Percentiles rank a stretch among this genome's conserved stretches.
Evolutionary conservation across 305 asterid species (phyloP).

Genomic region (Solanum chacoense): DNA sequence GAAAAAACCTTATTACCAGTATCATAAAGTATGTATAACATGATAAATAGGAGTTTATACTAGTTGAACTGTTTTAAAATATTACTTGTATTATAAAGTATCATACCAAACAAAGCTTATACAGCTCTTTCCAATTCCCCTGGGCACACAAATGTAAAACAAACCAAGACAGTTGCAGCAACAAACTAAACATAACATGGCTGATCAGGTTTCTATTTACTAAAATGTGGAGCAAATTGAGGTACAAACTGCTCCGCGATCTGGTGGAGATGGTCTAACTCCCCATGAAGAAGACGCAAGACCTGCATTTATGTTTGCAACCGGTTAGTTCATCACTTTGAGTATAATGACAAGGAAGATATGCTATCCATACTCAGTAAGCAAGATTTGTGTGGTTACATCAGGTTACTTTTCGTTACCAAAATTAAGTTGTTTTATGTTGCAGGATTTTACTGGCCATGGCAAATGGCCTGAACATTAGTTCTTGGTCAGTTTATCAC

Average conservation of each 20-base stretch:
- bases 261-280: constrained; percentile 38
- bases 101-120: not conserved
- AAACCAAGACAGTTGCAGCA: not conserved
- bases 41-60: not conserved
- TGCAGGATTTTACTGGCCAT: not conserved
- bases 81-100: not conserved
- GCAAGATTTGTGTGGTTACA: not conserved
- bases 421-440: not conserved
- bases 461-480: not conserved
- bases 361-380: not conserved
- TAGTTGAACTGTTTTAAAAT: not conserved
- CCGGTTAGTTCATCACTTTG: not conserved
- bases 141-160: not conserved
- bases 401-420: not conserved
- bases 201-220: constrained; percentile 3
- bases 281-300: constrained; percentile 66
- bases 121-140: not conserved
- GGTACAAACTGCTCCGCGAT: constrained; percentile 48
- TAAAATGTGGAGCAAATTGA: constrained; percentile 39
- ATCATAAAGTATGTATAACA: not conserved
- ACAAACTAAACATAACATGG: not conserved
- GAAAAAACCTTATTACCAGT: not conserved
- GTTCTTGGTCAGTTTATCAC: not conserved
- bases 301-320: constrained; percentile 30
- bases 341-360: not conserved